A percentile compares a stretch with the other conserved stretches of the same genome.
These are phyloP conservation scores for Glycine soja DNA, from an alignment of 306 rosid genomes.

Conservation along the genomic window DNA sequence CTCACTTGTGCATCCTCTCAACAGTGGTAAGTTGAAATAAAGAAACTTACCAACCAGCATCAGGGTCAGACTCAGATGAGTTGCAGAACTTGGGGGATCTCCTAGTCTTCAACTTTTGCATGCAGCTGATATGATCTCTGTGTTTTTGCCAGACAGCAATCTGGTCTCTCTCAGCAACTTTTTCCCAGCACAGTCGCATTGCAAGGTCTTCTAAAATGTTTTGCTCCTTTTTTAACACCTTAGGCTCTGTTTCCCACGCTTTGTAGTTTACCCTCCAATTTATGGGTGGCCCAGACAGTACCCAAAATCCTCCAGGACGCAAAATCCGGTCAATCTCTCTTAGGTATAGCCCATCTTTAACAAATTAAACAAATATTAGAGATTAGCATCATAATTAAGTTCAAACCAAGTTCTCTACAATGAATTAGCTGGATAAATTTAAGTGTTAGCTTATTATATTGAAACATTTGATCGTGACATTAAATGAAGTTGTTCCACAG, in stretches of 20 bases:
- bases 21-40: slow-evolving; percentile 21
- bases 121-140: slow-evolving; percentile 54
- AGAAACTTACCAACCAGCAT: slow-evolving; percentile 61
- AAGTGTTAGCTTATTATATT: not conserved
- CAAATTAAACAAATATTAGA: slow-evolving; percentile 35
- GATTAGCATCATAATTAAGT: not conserved
- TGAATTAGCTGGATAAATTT: not conserved
- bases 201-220: slow-evolving; percentile 62
- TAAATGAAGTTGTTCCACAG: not conserved
- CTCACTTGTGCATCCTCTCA: not conserved
- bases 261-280: slow-evolving; percentile 62
- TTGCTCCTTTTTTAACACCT: slow-evolving; percentile 55
- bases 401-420: not conserved
- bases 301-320: slow-evolving; percentile 74
- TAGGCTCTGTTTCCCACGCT: slow-evolving; percentile 53
- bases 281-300: slow-evolving; percentile 71
- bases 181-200: slow-evolving; percentile 62
- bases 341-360: slow-evolving; percentile 61
- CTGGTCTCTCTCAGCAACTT: slow-evolving; percentile 54
- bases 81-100: slow-evolving; percentile 52
- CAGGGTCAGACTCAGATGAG: slow-evolving; percentile 53
- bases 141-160: slow-evolving; percentile 64
- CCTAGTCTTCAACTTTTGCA: slow-evolving; percentile 45
- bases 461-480: not conserved
- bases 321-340: slow-evolving; percentile 64